Base-by-base conservation (phyloP, 2,329 filamentous ascomycete genomes). In the Teratosphaeria gauchensis region DNA sequence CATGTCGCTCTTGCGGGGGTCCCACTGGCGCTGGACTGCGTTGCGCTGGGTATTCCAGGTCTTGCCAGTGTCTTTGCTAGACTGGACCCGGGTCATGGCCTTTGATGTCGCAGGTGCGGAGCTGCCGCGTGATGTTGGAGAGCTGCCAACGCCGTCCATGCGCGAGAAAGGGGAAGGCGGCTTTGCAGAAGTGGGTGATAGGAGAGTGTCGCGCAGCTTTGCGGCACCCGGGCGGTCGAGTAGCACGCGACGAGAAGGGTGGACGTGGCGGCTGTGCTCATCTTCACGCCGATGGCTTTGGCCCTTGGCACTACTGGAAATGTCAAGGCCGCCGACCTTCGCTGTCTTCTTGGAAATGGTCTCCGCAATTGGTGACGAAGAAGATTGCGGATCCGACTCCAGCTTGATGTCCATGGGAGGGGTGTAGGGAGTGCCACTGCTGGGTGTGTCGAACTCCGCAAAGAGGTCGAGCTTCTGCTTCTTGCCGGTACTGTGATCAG, bases 11-110 rank as follows among this genome's bases (percentile, higher is more conserved):
- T 55, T 58, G 4, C 54, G 14, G 9, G 57, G 16, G 33, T 63
- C 58, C 58, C 59, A 61, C 30, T 63, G 63, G 31, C 58, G 61
- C 14, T 48, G 59, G 2, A 65, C 61, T 24, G 55, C 56, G 24
- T 60, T 56, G 16, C 42, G 55, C 28, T 53, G 42, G 6, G 48
- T 53, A 14, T 19, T 33, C 54, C 51, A 33, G 4, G 55, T 57
- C 46, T 53, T 46, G 14, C 52, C 7, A 19, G 12, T 55, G 14
- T 55, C 12, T 31, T 14, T 35, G 33, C 14, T 6, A n/a, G n/a
- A 11, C 3, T 28, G 9, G 14, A 2, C 14, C 31, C 7, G 28
- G 12, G 24, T 14, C 12, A 12, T 7, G 51, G 21, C 24, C 14
- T 21, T 31, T 16, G 24, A 9, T 53, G 51, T 53, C 51, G 48